A percentile compares a stretch with the other conserved stretches of the same genome.
Evolutionary conservation across 2,329 filamentous ascomycete species (phyloP).

Genomic region (Coniochaeta sp.): DNA sequence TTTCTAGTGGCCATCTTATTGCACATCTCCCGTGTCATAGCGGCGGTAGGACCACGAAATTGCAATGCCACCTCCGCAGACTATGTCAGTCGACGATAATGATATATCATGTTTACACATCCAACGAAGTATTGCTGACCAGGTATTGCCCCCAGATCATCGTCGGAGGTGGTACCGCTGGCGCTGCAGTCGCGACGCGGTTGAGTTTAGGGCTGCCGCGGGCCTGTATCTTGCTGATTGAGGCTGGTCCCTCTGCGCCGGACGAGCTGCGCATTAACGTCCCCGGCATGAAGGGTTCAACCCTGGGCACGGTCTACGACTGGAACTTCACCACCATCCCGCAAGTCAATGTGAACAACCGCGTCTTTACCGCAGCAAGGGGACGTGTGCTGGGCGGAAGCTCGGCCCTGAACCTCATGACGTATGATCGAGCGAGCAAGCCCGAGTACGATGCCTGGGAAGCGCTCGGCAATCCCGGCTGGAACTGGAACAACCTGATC

Average conservation of each 20-base stretch:
- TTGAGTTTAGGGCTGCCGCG: conserved; percentile 14
- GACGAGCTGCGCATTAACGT: conserved; percentile 19
- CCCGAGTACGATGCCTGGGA: conserved; percentile 26
- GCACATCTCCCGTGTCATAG: background rate
- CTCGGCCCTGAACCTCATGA: conserved; percentile 35
- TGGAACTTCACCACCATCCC: conserved; percentile 32
- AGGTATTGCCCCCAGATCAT: conserved; percentile 8
- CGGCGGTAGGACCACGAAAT: background rate
- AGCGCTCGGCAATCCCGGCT: conserved; percentile 20
- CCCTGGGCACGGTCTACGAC: conserved; percentile 19
- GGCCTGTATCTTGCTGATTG: conserved; percentile 20
- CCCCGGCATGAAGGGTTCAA: conserved; percentile 17
- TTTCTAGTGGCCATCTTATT: background rate
- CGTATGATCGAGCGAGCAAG: conserved; percentile 21
- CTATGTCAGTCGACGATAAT: background rate
- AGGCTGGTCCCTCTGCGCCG: conserved; percentile 19
- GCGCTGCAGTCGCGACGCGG: conserved; percentile 15
- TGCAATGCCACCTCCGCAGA: background rate
- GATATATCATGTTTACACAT: too few species aligned
- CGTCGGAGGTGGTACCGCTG: conserved; percentile 18
- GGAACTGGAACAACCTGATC: conserved; percentile 16
- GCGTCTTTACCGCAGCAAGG: conserved; percentile 31
- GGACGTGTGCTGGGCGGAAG: conserved; percentile 33
- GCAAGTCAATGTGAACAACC: conserved; percentile 27
- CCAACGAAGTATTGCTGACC: too few species aligned